Percentiles rank a stretch among this genome's conserved stretches.
Conservation (phyloP, 345 rosid species). For the Salix viminalis region DNA sequence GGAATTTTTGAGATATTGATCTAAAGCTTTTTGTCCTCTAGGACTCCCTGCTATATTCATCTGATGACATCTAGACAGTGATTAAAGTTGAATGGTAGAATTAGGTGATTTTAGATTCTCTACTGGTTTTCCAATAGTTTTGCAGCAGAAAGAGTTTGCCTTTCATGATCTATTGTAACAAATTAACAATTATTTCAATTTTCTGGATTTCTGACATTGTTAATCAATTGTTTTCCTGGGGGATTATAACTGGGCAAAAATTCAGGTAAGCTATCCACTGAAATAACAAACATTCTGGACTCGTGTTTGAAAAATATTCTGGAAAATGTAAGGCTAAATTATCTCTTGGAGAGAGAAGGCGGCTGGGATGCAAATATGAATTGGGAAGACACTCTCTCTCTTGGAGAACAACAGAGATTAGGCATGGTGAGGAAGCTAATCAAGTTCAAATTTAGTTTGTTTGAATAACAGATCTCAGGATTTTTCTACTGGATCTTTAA, state of each 20-base stretch:
- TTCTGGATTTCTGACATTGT: background rate
- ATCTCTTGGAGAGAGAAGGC: conserved; percentile 83
- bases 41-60: background rate
- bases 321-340: conserved; percentile 72
- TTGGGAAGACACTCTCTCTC: conserved; percentile 95
- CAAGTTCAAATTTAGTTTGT: background rate
- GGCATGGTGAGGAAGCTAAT: conserved; percentile 66
- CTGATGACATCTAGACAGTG: background rate
- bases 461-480: background rate
- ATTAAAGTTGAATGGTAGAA: background rate
- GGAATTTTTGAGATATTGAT: background rate
- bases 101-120: background rate
- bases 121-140: background rate
- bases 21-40: background rate
- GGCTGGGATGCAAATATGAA: conserved; percentile 79
- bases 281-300: conserved; percentile 46
- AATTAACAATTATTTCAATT: background rate
- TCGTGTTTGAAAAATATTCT: conserved; percentile 57
- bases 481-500: conserved; percentile 7
- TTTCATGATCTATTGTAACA: background rate
- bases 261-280: conserved; percentile 43
- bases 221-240: background rate
- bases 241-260: conserved; percentile 5
- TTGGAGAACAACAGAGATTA: conserved; percentile 96
- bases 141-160: background rate